Conservation (phyloP, 75 land plant genomes). For the Larix kaempferi region DNA sequence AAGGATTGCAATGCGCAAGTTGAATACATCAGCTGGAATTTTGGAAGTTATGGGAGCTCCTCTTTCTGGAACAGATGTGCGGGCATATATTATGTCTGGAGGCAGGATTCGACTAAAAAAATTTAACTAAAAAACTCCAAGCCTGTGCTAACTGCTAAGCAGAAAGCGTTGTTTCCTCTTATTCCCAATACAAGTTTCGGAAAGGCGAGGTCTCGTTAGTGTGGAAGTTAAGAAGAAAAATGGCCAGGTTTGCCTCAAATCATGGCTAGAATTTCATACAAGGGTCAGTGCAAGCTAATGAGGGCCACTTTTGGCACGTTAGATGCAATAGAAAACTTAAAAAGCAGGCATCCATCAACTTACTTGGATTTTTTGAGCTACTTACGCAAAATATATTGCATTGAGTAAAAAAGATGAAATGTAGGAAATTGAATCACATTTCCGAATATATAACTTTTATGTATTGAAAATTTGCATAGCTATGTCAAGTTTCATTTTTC, state of each 20-base stretch:
- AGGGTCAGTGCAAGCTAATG: too few relatives aligned
- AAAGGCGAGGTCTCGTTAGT: conserved; percentile 89
- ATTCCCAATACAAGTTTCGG: conserved; percentile 89
- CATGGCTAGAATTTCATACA: background rate
- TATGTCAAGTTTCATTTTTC: too few relatives aligned
- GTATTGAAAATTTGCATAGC: too few relatives aligned
- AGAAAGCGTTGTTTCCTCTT: conserved; percentile 92
- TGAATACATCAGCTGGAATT: conserved; percentile 88
- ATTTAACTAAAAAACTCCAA: too few relatives aligned
- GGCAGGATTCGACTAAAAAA: conserved; percentile 77
- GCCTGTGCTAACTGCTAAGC: conserved; percentile 49
- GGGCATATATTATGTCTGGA: conserved; percentile 99
- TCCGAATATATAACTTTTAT: too few relatives aligned
- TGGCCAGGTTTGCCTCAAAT: conserved; percentile 67
- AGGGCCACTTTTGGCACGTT: too few relatives aligned
- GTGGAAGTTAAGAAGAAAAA: conserved; percentile 94
- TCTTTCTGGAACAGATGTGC: conserved; percentile 84
- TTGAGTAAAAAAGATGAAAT: too few relatives aligned
- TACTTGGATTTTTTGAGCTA: too few relatives aligned
- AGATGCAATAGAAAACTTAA: too few relatives aligned
- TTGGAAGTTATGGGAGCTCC: conserved; percentile 99
- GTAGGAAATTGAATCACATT: too few relatives aligned
- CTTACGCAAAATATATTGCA: too few relatives aligned
- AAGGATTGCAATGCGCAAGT: conserved; percentile 89
- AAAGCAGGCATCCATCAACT: too few relatives aligned